Evolutionary conservation across 1,284 basidiomycete species (phyloP), one percentile per base, ranked within the genome.

Genomic region (Lentinula novae-zelandiae): DNA sequence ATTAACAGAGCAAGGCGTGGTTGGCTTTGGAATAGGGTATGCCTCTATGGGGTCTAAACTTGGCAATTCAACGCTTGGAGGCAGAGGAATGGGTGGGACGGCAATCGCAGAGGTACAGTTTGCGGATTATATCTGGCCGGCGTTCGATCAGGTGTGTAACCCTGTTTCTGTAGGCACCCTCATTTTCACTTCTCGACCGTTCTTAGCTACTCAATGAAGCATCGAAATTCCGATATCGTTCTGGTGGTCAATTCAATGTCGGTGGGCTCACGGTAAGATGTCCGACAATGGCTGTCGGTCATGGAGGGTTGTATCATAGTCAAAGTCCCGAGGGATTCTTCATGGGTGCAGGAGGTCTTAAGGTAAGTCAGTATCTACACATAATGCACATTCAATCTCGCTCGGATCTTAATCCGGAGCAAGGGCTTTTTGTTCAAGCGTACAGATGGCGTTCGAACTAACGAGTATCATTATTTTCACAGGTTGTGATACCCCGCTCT

Each of bases 261-360:
- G 95, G 96, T 9, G 87, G 86, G 1, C 77, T 98, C 48, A 98
- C 96, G 0, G 85, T 98, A 57, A 87, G 95, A 8, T 89, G 91
- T 12, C 94, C 95, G 1, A 89, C 89, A 15, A 94, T 94, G 86
- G 87, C 92, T 12, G 95, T 96, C 27, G 94, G 95, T 0, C 95
- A 96, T 71, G 95, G 95, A 48, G 96, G 91, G 12, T 73, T 96
- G 62, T 98, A 98, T 71, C 95, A 98, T 70, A 95, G 92, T 3
- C 95, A 98, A 73, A 93, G 91, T 60, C 94, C 95, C 1, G 95
- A 98, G 77, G 95, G 92, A 0, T 98, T 89, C 76, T 98, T 97
- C 74, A 85, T 97, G 78, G 93, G 90, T 52, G 95, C 93, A 1
- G 81, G 93, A 0, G 96, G 95, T 0, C 69, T 98, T 44, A 96